A percentile compares a stretch with the other conserved stretches of the same genome.
Evolutionary conservation across 2,329 filamentous ascomycete genomes (phyloP).

Genomic region (Coniochaeta hoffmannii): DNA sequence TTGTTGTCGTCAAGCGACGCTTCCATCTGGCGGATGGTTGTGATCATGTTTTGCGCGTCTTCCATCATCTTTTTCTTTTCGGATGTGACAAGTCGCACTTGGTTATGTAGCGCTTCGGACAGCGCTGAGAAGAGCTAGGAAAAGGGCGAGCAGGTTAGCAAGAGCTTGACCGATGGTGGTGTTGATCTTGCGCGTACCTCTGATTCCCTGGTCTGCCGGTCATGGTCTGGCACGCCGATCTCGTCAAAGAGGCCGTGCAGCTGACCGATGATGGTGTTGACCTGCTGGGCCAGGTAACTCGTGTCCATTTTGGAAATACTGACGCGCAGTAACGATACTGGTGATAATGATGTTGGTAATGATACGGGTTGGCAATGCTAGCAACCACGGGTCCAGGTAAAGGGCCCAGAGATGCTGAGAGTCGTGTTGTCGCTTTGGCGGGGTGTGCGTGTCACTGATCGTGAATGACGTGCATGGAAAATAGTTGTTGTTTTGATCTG

Average conservation of each 20-base stretch:
- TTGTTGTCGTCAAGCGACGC: conserved; percentile 73
- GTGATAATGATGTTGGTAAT: not conserved
- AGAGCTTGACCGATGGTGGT: conserved; percentile 1
- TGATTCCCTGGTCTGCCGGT: conserved; percentile 81
- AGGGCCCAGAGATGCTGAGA: conserved; percentile 6
- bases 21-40: conserved; percentile 89
- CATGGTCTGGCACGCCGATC: conserved; percentile 90
- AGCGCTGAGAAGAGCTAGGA: conserved; percentile 79
- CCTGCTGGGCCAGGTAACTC: conserved; percentile 87
- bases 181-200: conserved; percentile 53
- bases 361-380: not conserved
- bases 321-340: no score
- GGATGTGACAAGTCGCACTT: conserved; percentile 73
- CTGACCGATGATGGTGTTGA: conserved; percentile 87
- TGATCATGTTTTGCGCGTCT: conserved; percentile 79
- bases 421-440: conserved; percentile 10
- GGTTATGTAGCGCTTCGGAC: conserved; percentile 85
- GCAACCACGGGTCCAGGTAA: conserved; percentile 1
- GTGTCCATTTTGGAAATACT: conserved; percentile 82
- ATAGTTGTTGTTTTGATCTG: conserved; percentile 11
- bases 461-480: conserved; percentile 4
- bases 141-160: conserved; percentile 9
- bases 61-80: conserved; percentile 91
- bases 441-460: conserved; percentile 15
- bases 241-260: conserved; percentile 95